Evolutionary conservation across 1,139 yeast species (phyloP), one percentile per base, ranked within the genome.

Genomic region (Pichia sp.): DNA sequence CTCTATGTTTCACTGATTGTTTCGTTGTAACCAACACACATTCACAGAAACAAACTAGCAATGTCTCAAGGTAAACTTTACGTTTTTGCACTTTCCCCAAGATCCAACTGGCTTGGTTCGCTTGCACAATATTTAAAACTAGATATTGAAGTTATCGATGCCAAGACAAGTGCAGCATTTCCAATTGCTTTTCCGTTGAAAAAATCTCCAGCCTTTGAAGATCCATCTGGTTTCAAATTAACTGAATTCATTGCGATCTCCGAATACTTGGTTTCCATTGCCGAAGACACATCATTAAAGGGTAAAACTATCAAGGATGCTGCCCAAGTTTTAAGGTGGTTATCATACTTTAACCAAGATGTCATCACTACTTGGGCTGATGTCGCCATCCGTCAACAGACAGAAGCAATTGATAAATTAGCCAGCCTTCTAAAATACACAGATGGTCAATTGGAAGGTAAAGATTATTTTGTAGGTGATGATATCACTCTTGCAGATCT

Each of bases 131-230:
- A 39, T 25, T 36, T 55, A 59, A 64, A 69, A 50, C 66, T 75
- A 53, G 78, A 74, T 50, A 64, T 74, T 58, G 64, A 68, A 51
- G 49, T 72, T 34, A 56, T 65, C 47, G 68, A 27, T 18, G 5
- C 11, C n/a, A 23, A 29, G 3, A 1, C 18, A 15, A 16, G 2
- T 20, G 36, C 16, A 6, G 23, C 45, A 3, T 48, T 41, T 25
- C 16, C 7, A 13, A 22, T 20, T 16, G 4, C n/a, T 2, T 48
- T 48, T 29, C 68, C 69, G 39, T 49, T 64, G 58, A 63, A 53
- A 48, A 67, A 58, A 51, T 49, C 55, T 27, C 68, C 69, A 46
- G 61, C 67, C 39, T 64, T 65, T 46, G 48, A 55, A 45, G 65
- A 62, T 23, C 56, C 61, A 25, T 43, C 51, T 23, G 61, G 63